Conservation (phyloP, 345 rosid species). For the Eucalyptus curtisii region DNA sequence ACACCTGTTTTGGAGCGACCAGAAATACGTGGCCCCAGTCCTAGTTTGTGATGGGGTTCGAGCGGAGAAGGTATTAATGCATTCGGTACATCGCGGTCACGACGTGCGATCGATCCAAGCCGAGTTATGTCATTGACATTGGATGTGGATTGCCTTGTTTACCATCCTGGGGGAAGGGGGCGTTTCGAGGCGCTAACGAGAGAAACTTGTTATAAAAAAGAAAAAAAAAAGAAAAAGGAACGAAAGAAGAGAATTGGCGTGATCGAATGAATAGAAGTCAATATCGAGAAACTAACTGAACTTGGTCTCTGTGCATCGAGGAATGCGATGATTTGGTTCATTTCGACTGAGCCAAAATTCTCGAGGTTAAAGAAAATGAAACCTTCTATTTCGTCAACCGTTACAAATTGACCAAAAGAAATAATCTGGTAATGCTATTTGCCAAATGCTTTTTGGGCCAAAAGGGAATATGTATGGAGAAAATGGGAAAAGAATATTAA, state of each 20-base stretch:
- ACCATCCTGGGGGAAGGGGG: background rate
- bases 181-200: background rate
- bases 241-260: background rate
- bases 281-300: background rate
- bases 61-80: background rate
- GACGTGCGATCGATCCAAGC: background rate
- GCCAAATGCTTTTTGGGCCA: background rate
- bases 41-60: background rate
- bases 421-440: background rate
- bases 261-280: background rate
- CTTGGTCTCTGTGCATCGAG: too few relatives aligned
- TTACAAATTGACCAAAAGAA: background rate
- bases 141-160: background rate
- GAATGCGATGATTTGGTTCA: background rate
- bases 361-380: background rate
- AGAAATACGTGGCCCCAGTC: background rate
- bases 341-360: background rate
- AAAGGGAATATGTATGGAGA: background rate
- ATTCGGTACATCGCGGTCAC: background rate
- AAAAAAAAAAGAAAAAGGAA: background rate
- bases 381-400: rapidly evolving
- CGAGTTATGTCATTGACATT: background rate
- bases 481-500: background rate
- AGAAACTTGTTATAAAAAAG: background rate
- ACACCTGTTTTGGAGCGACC: background rate